Percentiles rank a stretch among this genome's conserved stretches.
Conservation (phyloP, 352 stramenopile species). For the Phytophthora fragariae region DNA sequence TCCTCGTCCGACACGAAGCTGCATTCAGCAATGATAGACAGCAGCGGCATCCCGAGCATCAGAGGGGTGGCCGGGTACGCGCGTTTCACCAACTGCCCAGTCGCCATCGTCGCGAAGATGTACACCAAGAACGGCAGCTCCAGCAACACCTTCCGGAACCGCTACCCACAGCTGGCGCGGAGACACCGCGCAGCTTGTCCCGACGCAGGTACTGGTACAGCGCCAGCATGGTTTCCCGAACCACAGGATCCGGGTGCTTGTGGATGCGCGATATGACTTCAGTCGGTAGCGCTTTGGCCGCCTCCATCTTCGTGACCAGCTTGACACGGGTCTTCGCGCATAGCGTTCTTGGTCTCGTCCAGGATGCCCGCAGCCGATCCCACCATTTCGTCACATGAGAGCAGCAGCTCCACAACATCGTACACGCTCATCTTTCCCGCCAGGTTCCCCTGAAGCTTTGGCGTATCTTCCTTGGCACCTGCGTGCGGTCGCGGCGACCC, state of each 20-base stretch:
- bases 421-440: slow-evolving; percentile 81
- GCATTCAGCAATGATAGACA: slow-evolving; percentile 76
- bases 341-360: slow-evolving; percentile 47
- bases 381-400: slow-evolving; percentile 79
- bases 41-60: slow-evolving; percentile 61
- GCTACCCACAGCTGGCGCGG: slow-evolving; percentile 74
- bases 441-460: slow-evolving; percentile 54
- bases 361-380: slow-evolving; percentile 44
- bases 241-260: slow-evolving; percentile 76
- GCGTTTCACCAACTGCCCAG: slow-evolving; percentile 74
- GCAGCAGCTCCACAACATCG: slow-evolving; percentile 78
- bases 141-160: slow-evolving; percentile 72
- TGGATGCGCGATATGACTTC: slow-evolving; percentile 77
- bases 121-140: slow-evolving; percentile 83
- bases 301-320: slow-evolving; percentile 84
- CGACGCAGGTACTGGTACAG: slow-evolving; percentile 82
- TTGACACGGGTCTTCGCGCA: slow-evolving; percentile 78
- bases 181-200: slow-evolving; percentile 71
- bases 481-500: slow-evolving; percentile 64
- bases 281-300: slow-evolving; percentile 61
- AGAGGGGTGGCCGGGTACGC: slow-evolving; percentile 65
- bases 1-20: slow-evolving; percentile 70
- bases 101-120: slow-evolving; percentile 68
- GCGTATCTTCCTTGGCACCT: slow-evolving; percentile 60
- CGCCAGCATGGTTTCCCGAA: slow-evolving; percentile 84